Evolutionary conservation across 257 asterid species (phyloP).

Genomic region (Nyctanthes arbortristis): DNA sequence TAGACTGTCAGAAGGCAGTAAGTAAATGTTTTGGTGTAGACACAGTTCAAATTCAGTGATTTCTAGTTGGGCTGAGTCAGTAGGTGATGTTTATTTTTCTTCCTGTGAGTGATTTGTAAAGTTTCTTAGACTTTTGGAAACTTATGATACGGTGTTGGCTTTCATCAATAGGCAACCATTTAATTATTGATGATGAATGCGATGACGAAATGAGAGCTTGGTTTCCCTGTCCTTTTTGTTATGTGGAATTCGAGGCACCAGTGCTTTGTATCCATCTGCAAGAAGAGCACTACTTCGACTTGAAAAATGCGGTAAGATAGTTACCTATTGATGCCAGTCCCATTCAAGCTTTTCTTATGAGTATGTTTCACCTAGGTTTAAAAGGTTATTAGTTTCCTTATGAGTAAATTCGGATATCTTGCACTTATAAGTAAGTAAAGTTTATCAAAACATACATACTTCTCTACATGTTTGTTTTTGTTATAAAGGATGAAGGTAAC

Average conservation of each 20-base stretch:
- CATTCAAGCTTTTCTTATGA: background rate
- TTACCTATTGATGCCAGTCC: background rate
- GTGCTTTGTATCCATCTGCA: slow-evolving; percentile 68
- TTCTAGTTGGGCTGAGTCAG: background rate
- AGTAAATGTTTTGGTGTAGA: too few species aligned
- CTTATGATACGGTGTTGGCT: background rate
- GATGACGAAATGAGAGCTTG: slow-evolving; percentile 66
- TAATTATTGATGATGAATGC: slow-evolving; percentile 44
- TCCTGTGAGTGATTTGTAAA: background rate
- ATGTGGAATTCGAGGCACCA: slow-evolving; percentile 66
- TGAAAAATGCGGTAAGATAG: slow-evolving; percentile 57
- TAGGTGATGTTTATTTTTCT: background rate
- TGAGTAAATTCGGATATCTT: background rate
- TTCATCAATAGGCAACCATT: slow-evolving; percentile 36
- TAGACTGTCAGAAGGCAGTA: background rate
- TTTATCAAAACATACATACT: background rate
- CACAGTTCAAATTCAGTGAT: too few species aligned
- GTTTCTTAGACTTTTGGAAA: background rate
- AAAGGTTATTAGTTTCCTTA: background rate
- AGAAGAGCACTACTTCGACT: slow-evolving; percentile 77
- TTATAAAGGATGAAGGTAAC: background rate
- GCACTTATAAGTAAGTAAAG: too few species aligned
- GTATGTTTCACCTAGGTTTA: background rate
- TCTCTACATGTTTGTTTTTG: background rate
- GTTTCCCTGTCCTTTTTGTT: slow-evolving; percentile 93